Evolutionary conservation across 2,329 filamentous ascomycete species (phyloP), one percentile per base, ranked within the genome.

Genomic region (Domatiomyces globalis): DNA sequence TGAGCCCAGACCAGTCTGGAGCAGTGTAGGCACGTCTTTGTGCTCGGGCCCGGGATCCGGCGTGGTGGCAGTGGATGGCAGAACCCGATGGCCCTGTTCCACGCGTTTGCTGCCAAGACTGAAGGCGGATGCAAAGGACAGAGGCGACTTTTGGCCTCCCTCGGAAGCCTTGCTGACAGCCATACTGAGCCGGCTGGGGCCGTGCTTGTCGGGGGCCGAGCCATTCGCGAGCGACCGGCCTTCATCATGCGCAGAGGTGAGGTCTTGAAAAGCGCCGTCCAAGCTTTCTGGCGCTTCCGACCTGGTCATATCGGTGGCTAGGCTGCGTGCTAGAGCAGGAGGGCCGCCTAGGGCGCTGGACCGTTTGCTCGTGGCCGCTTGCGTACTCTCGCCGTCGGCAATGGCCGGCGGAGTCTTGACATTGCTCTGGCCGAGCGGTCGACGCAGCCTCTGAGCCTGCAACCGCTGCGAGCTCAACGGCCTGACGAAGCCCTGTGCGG

Each of bases 391-490:
- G n/a, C 67, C 68, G 50, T 74, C 72, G 22, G 67, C 65, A 48
- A 63, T 69, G 5, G 57, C 46, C 10, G 50, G 45, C 36, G 54
- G 57, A 19, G 54, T 51, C 27, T 57, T 56, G 46, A 54, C 62
- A 51, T 64, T 67, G 45, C 65, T 68, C 56, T 63, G 36, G 42
- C 58, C 57, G 52, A 63, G 68, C 39, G 73, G 75, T 46, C 73
- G 72, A 59, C 73, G 79, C 56, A 83, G 81, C 66, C 90, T 77
- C 68, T 96, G 92, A 50, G 88, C 88, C 69, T 96, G 90, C 48
- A 96, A 73, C 65, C 87, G 84, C 66, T 95, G 88, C 20, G 90
- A 94, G 70, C 89, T 96, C 87, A 98, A 94, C 42, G 92, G 92
- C 19, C 84, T 84, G 65, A 94, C 95, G 71, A 98, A 96, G 50